Percentiles rank a stretch among this genome's conserved stretches.
Evolutionary conservation across 228 moss, liverwort and hornwort genomes (phyloP).

Genomic region (Sphagnum fallax): DNA sequence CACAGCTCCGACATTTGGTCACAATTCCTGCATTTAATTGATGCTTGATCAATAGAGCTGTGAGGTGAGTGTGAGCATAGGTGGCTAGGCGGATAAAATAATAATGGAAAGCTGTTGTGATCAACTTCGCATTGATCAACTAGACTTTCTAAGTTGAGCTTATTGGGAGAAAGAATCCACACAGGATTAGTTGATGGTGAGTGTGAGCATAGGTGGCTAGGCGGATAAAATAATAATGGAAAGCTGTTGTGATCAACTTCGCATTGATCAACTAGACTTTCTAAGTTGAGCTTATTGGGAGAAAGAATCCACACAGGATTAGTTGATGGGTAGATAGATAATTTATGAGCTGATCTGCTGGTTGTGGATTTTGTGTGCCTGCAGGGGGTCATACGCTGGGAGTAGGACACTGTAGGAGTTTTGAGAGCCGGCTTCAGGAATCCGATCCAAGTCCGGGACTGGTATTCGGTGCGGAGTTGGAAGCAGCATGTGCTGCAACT

Average conservation of each 20-base stretch:
- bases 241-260: neutral
- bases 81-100: too few species aligned
- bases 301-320: neutral
- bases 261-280: neutral
- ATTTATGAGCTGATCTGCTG: neutral
- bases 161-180: neutral
- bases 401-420: slow-evolving; percentile 43
- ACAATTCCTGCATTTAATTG: too few species aligned
- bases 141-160: neutral
- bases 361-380: neutral
- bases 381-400: slow-evolving; percentile 47
- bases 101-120: neutral
- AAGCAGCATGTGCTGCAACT: slow-evolving; percentile 8
- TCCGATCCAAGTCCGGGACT: slow-evolving; percentile 21
- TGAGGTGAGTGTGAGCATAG: too few species aligned
- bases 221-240: too few species aligned
- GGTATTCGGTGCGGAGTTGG: slow-evolving; percentile 20
- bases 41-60: too few species aligned
- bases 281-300: neutral
- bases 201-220: too few species aligned
- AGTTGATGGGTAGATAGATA: neutral
- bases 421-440: slow-evolving; percentile 26
- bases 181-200: neutral
- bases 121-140: neutral
- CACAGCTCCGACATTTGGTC: too few species aligned